Base-by-base conservation (phyloP, 257 asterid species). In the Nicotiana paniculata region DNA sequence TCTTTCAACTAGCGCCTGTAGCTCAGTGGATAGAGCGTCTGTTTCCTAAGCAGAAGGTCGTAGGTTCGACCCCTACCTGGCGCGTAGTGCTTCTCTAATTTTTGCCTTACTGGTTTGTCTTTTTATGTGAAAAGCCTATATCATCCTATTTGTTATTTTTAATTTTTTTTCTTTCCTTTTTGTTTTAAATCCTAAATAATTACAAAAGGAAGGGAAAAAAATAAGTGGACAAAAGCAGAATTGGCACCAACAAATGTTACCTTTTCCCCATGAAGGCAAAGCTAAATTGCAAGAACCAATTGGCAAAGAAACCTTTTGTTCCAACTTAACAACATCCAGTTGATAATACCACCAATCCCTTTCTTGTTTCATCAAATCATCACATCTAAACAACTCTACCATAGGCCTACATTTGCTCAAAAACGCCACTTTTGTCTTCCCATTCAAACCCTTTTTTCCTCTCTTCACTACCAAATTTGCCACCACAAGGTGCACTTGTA, bases 11-110 rank as follows among this genome's bases (percentile, higher is more conserved):
- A 30, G 97, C 95, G 96, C 97, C 91, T 91, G 97, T 95, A 91
- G 98, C 97, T 95, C 97, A 93, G 99, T 89, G 99, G 98, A 93
- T 92, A 93, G 97, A 93, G 98, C 95, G 97, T 91, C 95, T 91
- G 94, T 93, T 92, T 95, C 95, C 98, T 93, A 92, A 95, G 97
- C 97, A 92, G 98, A 93, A 93, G 89, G 98, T 86, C 94, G 97
- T 90, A 93, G 98, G 97, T 92, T 92, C 95, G 97, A 92, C 93
- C 98, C 95, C 97, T 95, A 90, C 93, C 97, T 93, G 98, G 98
- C 93, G 98, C 24, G 24, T 21, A 21, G 24, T 21, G 0, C 24
- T 21, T 21, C 24, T 21, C 24, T 21, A 21, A 21, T 32, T 32
- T 32, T 48, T 48, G 54, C 54, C 3, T 3, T 8, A 48, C 1